Evolutionary conservation across 306 rosid genomes (phyloP).

Genomic region (Hylodesmum podocarpum): DNA sequence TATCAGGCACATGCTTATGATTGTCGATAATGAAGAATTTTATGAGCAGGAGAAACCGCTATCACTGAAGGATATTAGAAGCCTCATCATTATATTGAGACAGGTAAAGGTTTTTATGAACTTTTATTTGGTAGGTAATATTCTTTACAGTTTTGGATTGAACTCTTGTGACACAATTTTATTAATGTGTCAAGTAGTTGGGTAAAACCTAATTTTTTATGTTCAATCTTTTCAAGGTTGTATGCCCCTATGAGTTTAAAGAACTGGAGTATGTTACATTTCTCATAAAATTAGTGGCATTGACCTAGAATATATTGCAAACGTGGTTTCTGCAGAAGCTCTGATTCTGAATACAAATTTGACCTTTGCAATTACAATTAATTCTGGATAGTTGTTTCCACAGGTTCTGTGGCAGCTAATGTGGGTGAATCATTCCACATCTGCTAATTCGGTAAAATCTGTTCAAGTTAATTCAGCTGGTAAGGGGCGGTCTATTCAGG

Average conservation of each 20-base stretch:
- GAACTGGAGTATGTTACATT: not conserved
- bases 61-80: slow-evolving; percentile 67
- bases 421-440: slow-evolving; percentile 65
- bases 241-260: not conserved
- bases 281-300: not conserved
- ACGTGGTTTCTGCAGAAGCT: not conserved
- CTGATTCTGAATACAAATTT: not conserved
- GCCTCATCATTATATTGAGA: slow-evolving; percentile 70
- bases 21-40: slow-evolving; percentile 85
- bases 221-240: not conserved
- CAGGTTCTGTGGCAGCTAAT: slow-evolving; percentile 91
- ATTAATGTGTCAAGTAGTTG: not conserved
- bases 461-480: slow-evolving; percentile 26
- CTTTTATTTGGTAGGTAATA: not conserved
- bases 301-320: not conserved
- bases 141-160: not conserved
- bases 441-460: slow-evolving; percentile 41
- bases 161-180: not conserved
- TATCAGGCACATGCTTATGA: slow-evolving; percentile 78
- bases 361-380: not conserved
- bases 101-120: slow-evolving; percentile 49
- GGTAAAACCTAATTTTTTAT: not conserved
- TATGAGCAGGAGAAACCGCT: slow-evolving; percentile 88
- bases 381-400: slow-evolving; percentile 16
- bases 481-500: slow-evolving; percentile 57